Conservation (phyloP, 129 eudicot species). For the Chrysanthemum lavandulifolium region DNA sequence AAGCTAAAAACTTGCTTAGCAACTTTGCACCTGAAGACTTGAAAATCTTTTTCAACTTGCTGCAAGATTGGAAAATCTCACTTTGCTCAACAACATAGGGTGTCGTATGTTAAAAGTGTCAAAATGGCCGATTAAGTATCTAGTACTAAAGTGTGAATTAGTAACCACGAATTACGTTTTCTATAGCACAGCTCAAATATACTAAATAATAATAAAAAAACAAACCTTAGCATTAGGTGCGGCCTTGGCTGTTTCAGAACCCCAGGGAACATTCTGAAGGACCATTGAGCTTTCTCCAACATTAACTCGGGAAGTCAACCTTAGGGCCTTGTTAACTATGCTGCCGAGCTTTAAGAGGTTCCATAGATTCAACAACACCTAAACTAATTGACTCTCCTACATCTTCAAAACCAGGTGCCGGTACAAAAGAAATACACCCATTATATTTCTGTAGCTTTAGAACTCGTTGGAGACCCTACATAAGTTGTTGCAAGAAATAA, state of each 20-base stretch:
- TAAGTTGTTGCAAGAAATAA: slow-evolving; percentile 19
- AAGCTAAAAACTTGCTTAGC: too few relatives aligned
- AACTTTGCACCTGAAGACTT: too few relatives aligned
- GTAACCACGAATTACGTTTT: neutral
- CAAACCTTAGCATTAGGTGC: slow-evolving; percentile 92
- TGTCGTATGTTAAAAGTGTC: slow-evolving; percentile 1
- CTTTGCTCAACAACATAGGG: neutral
- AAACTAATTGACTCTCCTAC: slow-evolving; percentile 46
- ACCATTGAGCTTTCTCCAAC: slow-evolving; percentile 77
- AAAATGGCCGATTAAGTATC: neutral
- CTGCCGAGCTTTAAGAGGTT: slow-evolving; percentile 24
- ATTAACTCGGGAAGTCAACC: slow-evolving; percentile 36
- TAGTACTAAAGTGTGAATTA: neutral
- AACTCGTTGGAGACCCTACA: slow-evolving; percentile 78
- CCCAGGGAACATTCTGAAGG: slow-evolving; percentile 99
- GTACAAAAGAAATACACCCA: slow-evolving; percentile 77
- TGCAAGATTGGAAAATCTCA: too few relatives aligned
- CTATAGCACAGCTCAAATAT: neutral
- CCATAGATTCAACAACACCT: slow-evolving; percentile 26
- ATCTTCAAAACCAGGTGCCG: slow-evolving; percentile 87
- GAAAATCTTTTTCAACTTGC: too few relatives aligned
- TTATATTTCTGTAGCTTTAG: slow-evolving; percentile 61
- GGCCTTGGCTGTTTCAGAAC: slow-evolving; percentile 76
- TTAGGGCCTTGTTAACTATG: slow-evolving; percentile 58
- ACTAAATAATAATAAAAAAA: slow-evolving; percentile 15